Evolutionary conservation across 2,329 filamentous ascomycete genomes (phyloP).

Genomic region (Clarireedia paspali): DNA sequence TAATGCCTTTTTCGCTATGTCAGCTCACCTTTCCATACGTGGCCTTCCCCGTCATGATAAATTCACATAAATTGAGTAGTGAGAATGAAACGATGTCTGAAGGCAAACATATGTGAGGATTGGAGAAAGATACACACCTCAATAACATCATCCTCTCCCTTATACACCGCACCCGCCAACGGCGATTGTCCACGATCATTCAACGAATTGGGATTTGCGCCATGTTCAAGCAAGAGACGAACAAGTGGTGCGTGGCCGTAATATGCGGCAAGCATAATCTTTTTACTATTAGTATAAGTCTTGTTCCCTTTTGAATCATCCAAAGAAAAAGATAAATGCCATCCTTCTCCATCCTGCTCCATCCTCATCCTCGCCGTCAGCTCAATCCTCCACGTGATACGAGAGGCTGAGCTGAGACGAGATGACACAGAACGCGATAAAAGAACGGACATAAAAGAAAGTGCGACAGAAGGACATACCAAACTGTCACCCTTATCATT

Average conservation of each 20-base stretch:
- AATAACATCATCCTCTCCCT: conserved; percentile 58
- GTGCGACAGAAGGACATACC: conserved; percentile 32
- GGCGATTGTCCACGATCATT: conserved; percentile 64
- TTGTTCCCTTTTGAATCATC: neutral
- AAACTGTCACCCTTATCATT: conserved; percentile 69
- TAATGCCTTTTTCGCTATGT: conserved; percentile 28
- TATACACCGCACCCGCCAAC: conserved; percentile 66
- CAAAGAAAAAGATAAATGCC: neutral
- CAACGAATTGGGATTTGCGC: conserved; percentile 58
- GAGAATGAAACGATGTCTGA: conserved; percentile 30
- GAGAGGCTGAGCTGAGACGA: too few species aligned
- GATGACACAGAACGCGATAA: too few species aligned
- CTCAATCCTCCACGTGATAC: neutral
- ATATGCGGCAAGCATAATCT: conserved; percentile 68
- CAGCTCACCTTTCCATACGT: neutral
- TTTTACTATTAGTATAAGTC: neutral
- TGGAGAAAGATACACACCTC: conserved; percentile 34
- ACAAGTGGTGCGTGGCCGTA: conserved; percentile 57
- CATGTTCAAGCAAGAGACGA: conserved; percentile 50
- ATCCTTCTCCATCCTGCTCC: too few species aligned
- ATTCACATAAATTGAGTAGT: conserved; percentile 81
- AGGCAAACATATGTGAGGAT: neutral
- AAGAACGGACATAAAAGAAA: neutral
- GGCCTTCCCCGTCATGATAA: neutral
- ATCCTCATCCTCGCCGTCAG: neutral